Evolutionary conservation across 1,139 yeast species (phyloP).

Genomic region (Lodderomyces jiufengensis): DNA sequence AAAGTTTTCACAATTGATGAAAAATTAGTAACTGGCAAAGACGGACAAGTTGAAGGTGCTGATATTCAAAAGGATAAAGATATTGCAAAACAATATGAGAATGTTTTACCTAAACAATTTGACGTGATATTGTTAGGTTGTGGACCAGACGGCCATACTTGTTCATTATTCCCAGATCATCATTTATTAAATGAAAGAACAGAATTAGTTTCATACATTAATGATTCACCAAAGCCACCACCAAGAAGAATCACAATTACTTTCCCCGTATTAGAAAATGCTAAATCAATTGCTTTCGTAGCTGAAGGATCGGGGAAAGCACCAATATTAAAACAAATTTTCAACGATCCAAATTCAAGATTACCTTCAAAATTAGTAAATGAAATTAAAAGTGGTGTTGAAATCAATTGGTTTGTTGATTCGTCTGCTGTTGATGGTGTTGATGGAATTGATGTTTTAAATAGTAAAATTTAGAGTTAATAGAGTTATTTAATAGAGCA

Average conservation of each 20-base stretch:
- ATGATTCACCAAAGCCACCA: conserved; percentile 75
- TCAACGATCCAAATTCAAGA: conserved; percentile 45
- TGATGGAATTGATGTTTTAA: conserved; percentile 52
- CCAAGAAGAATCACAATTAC: conserved; percentile 74
- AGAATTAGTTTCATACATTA: conserved; percentile 39
- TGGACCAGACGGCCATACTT: conserved; percentile 81
- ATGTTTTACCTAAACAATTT: conserved; percentile 43
- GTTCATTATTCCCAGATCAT: conserved; percentile 69
- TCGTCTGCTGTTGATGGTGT: conserved; percentile 69
- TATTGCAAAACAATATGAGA: conserved; percentile 43
- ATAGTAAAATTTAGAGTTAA: conserved; percentile 46
- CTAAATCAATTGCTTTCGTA: conserved; percentile 67
- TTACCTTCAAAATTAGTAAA: conserved; percentile 80
- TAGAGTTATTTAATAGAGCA: too few species aligned
- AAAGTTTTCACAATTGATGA: conserved; percentile 51
- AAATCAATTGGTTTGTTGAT: conserved; percentile 80
- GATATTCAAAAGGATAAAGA: conserved; percentile 37
- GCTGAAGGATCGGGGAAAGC: conserved; percentile 90
- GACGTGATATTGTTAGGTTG: conserved; percentile 68
- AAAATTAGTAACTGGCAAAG: conserved; percentile 41
- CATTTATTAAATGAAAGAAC: conserved; percentile 39
- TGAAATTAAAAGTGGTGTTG: conserved; percentile 36
- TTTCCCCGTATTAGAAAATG: conserved; percentile 56
- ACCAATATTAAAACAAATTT: conserved; percentile 65
- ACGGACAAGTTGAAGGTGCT: conserved; percentile 39